A percentile compares a stretch with the other conserved stretches of the same genome.
Evolutionary conservation across 768 basidiomycete species (phyloP).

Genomic region (Tricholoma bakamatsutake): DNA sequence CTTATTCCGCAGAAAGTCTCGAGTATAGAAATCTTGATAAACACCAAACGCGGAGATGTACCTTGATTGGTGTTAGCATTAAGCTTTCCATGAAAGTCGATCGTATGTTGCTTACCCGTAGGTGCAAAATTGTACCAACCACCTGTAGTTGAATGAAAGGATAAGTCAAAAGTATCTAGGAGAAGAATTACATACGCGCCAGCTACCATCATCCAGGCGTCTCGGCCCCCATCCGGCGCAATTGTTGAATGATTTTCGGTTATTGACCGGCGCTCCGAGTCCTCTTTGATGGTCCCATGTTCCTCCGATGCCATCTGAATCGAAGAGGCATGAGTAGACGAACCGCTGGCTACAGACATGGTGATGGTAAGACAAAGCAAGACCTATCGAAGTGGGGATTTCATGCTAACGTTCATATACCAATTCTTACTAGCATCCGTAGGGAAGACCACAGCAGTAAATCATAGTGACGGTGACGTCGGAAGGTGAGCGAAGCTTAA

Average conservation of each 20-base stretch:
- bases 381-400: not conserved
- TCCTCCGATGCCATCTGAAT: not conserved
- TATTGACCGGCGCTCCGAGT: not conserved
- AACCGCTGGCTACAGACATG: constrained; percentile 8
- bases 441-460: not conserved
- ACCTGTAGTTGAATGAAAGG: constrained; percentile 19
- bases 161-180: not conserved
- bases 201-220: constrained; percentile 37
- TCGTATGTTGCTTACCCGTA: constrained; percentile 37
- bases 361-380: not conserved
- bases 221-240: constrained; percentile 31
- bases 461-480: too few species aligned
- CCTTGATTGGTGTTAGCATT: constrained; percentile 29
- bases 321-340: constrained; percentile 1
- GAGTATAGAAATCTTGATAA: constrained; percentile 43
- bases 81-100: constrained; percentile 9
- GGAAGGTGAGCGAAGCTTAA: not conserved
- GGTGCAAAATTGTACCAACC: constrained; percentile 41
- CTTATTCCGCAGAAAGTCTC: constrained; percentile 29
- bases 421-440: too few species aligned
- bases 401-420: not conserved
- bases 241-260: not conserved
- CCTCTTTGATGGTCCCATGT: not conserved
- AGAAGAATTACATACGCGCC: constrained; percentile 33
- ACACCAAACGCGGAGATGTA: constrained; percentile 41